phyloP scores from a whole-genome alignment of 352 stramenopile genomes.

The Pseudoperonospora humuli region DNA sequence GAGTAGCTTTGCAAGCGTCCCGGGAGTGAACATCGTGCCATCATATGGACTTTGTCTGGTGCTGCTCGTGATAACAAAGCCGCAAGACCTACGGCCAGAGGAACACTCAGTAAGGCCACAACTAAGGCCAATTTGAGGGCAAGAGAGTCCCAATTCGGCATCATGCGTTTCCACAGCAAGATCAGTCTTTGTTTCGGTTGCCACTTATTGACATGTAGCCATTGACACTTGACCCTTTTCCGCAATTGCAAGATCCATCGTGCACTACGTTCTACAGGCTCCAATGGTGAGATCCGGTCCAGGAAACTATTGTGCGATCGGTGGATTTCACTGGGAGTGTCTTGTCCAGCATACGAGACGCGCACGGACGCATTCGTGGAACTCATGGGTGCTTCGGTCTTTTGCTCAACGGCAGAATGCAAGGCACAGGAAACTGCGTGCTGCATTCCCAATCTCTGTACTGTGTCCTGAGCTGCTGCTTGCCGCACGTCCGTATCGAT shows the following conservation, averaged over 20 bases:
- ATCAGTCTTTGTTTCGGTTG: constrained; percentile 17
- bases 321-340: constrained; percentile 25
- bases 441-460: constrained; percentile 14
- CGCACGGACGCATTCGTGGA: constrained; percentile 14
- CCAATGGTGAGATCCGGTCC: constrained; percentile 19
- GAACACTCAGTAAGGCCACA: constrained; percentile 42
- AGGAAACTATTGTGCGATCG: constrained; percentile 23
- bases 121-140: constrained; percentile 50
- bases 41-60: constrained; percentile 26
- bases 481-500: constrained; percentile 58
- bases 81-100: constrained; percentile 30
- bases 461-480: constrained; percentile 14
- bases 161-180: constrained; percentile 45
- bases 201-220: constrained; percentile 13
- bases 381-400: constrained; percentile 12
- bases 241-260: constrained; percentile 14
- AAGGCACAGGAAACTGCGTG: constrained; percentile 12
- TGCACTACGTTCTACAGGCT: constrained; percentile 14
- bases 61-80: constrained; percentile 25
- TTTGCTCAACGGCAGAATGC: constrained; percentile 28
- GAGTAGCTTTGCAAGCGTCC: constrained; percentile 18
- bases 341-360: constrained; percentile 20
- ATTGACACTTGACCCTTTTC: constrained; percentile 21
- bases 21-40: constrained; percentile 34
- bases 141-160: constrained; percentile 71